Evolutionary conservation across 306 rosid genomes (phyloP).

Genomic region (Fragaria ananassa): DNA sequence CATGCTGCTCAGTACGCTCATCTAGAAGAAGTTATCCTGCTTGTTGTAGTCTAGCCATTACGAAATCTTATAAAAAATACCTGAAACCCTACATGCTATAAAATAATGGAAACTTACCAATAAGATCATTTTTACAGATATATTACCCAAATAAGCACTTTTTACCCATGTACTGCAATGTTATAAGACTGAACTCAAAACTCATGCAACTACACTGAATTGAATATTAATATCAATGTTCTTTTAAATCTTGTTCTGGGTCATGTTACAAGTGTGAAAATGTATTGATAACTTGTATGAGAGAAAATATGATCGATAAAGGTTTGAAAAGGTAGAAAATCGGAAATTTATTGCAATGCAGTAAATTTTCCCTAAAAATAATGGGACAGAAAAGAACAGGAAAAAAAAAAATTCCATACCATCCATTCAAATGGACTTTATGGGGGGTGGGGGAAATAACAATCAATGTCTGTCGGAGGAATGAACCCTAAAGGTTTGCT

Average conservation of each 20-base stretch:
- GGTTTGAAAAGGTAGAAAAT: neutral
- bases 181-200: neutral
- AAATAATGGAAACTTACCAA: neutral
- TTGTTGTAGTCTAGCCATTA: neutral
- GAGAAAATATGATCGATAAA: no score
- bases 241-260: neutral
- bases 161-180: neutral
- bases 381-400: neutral
- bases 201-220: neutral
- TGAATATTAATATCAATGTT: neutral
- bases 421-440: neutral
- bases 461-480: neutral
- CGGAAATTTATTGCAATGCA: neutral
- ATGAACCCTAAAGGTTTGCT: neutral
- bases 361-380: neutral
- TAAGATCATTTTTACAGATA: neutral
- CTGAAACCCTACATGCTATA: neutral
- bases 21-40: slow-evolving; percentile 12
- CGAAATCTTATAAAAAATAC: neutral
- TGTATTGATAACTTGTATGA: neutral
- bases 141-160: neutral
- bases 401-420: neutral
- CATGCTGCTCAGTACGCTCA: neutral
- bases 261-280: neutral
- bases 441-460: neutral